phyloP scores from a whole-genome alignment of 495 filamentous ascomycete species.

The Xanthoparmelia taractica region DNA sequence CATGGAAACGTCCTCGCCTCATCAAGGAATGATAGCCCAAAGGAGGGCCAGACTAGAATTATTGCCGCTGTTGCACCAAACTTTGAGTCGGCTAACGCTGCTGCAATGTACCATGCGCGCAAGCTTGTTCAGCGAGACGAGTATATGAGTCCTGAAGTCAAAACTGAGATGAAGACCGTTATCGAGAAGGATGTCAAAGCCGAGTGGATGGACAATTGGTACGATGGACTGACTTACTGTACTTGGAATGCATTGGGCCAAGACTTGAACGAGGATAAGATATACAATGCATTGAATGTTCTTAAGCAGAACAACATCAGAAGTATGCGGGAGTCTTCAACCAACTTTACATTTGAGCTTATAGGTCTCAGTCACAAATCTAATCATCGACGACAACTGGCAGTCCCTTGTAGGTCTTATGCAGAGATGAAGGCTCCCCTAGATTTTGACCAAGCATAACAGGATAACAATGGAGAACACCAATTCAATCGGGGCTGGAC shows the following conservation, averaged over 20 bases:
- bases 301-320: slow-evolving; percentile 65
- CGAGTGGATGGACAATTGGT: slow-evolving; percentile 81
- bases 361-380: slow-evolving; percentile 49
- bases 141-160: slow-evolving; percentile 27
- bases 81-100: slow-evolving; percentile 70
- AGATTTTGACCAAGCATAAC: slow-evolving; percentile 33
- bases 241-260: slow-evolving; percentile 94
- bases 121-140: slow-evolving; percentile 48
- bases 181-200: slow-evolving; percentile 42
- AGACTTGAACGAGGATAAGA: slow-evolving; percentile 67
- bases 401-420: slow-evolving; percentile 55
- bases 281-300: slow-evolving; percentile 63
- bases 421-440: not conserved
- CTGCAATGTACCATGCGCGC: slow-evolving; percentile 79
- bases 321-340: slow-evolving; percentile 27
- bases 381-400: slow-evolving; percentile 98
- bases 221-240: slow-evolving; percentile 74
- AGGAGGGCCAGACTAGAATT: slow-evolving; percentile 49
- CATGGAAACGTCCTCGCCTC: slow-evolving; percentile 60
- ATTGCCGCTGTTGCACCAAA: slow-evolving; percentile 64
- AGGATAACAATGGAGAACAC: slow-evolving; percentile 46
- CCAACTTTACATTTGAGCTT: slow-evolving; percentile 1
- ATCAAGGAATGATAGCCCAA: slow-evolving; percentile 59
- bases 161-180: slow-evolving; percentile 38
- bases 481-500: slow-evolving; percentile 51